phyloP scores from a whole-genome alignment of 2,329 filamentous ascomycete species.

The Penicillium brevicompactum region DNA sequence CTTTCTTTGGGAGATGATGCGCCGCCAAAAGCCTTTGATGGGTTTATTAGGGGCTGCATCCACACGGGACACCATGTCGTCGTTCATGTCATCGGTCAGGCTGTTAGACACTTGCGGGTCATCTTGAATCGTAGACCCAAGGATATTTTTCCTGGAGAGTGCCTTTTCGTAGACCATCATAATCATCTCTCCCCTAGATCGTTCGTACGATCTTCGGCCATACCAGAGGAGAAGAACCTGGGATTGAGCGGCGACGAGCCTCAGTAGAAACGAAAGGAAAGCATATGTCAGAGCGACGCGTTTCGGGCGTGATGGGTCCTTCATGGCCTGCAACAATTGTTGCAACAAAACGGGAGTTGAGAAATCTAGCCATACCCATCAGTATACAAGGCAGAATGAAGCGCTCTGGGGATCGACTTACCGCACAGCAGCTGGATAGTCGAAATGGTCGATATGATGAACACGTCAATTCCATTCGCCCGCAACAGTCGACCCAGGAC shows the following conservation, averaged over 20 bases:
- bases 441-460: constrained; percentile 66
- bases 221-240: constrained; percentile 77
- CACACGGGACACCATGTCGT: constrained; percentile 7
- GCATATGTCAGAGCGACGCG: constrained; percentile 68
- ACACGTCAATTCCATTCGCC: constrained; percentile 78
- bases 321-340: constrained; percentile 68
- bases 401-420: constrained; percentile 29
- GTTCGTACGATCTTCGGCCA: constrained; percentile 78
- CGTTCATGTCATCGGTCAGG: background rate
- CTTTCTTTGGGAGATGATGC: constrained; percentile 27
- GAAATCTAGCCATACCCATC: constrained; percentile 44
- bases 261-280: constrained; percentile 60
- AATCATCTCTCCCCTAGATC: constrained; percentile 81
- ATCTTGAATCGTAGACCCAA: constrained; percentile 35
- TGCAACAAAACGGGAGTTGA: constrained; percentile 71
- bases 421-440: constrained; percentile 63
- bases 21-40: constrained; percentile 29
- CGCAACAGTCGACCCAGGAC: constrained; percentile 69
- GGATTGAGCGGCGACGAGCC: constrained; percentile 65
- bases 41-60: constrained; percentile 15
- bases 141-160: constrained; percentile 63
- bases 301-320: constrained; percentile 52
- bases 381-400: constrained; percentile 22
- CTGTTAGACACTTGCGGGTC: constrained; percentile 22
- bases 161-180: constrained; percentile 84